Base-by-base conservation (phyloP, 1,139 yeast genomes). In the Debaryomycetaceae sp. region DNA sequence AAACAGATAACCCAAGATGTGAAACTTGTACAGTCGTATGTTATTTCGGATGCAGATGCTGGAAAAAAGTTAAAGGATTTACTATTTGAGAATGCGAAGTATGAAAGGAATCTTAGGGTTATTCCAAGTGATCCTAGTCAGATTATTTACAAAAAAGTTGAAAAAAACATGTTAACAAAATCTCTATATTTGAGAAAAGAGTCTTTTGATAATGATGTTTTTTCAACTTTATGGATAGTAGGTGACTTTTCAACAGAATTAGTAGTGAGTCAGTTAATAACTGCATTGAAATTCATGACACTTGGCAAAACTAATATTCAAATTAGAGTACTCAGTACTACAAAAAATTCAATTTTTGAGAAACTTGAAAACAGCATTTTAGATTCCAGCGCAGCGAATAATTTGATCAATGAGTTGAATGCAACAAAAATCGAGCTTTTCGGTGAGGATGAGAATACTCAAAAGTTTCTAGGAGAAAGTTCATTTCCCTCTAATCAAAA, bases 191-290 rank as follows among this genome's bases (percentile, higher is more conserved):
- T 62, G 40, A 47, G 44, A 31, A 22, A 44, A 11, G 51, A 45
- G 32, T 41, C 46, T 24, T 40, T 47, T 38, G 35, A 52, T 16
- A 43, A 42, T 6, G 26, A 22, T 11, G 2, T 11, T 8, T 37
- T 58, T 5, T 44, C 63, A 1, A 67, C 82, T 0, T 47, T 80
- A 13, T 80, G 86, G 73, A 47, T 83, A 9, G 59, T 79, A 39
- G 89, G 87, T 11, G 78, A 81, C 50, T 69, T 81, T 39, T 61
- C 65, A 13, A 53, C 67, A 3, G 36, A 46, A 1, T 43, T 50
- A 2, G 58, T 73, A 13, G 40, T 71, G 14, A 48, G 59, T 2
- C 88, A 82, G 51, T 55, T 81, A 9, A 43, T 59, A 8, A 65
- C 64, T 26, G 32, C 65, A 4, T 49, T 71, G 33, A 47, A 44